Percentiles rank a stretch among this genome's conserved stretches.
Evolutionary conservation across 73 alveolate genomes (phyloP).

Genomic region (Paramecium caudatum): DNA sequence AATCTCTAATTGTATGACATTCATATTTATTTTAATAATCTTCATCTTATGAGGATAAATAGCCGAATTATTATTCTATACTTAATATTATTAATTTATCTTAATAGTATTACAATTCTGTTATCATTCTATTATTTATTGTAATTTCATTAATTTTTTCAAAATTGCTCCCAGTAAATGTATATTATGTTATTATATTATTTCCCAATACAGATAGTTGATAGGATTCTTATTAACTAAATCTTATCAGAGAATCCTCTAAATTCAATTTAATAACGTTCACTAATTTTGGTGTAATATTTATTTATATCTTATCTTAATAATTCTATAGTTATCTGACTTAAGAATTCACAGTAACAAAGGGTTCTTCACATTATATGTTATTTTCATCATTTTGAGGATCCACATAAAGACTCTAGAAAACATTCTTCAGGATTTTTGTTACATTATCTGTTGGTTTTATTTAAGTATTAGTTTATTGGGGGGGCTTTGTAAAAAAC

Average conservation of each 20-base stretch:
- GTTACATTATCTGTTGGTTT: slow-evolving; percentile 24
- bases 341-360: slow-evolving; percentile 25
- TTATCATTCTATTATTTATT: neutral
- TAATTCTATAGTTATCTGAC: neutral
- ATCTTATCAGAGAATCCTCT: neutral
- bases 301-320: neutral
- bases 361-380: slow-evolving; percentile 9
- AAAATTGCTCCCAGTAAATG: neutral
- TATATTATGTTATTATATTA: neutral
- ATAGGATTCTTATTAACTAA: neutral
- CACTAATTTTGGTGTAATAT: neutral
- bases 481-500: slow-evolving; percentile 5
- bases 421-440: neutral
- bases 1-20: neutral
- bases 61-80: neutral
- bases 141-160: neutral
- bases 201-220: neutral
- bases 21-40: neutral
- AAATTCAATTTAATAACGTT: neutral
- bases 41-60: neutral
- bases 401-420: neutral
- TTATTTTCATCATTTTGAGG: neutral
- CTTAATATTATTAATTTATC: neutral
- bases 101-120: neutral
- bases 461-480: neutral